Evolutionary conservation across 371 early-diverging fungal species (phyloP).

Genomic region (Actinomortierella wolfii): DNA sequence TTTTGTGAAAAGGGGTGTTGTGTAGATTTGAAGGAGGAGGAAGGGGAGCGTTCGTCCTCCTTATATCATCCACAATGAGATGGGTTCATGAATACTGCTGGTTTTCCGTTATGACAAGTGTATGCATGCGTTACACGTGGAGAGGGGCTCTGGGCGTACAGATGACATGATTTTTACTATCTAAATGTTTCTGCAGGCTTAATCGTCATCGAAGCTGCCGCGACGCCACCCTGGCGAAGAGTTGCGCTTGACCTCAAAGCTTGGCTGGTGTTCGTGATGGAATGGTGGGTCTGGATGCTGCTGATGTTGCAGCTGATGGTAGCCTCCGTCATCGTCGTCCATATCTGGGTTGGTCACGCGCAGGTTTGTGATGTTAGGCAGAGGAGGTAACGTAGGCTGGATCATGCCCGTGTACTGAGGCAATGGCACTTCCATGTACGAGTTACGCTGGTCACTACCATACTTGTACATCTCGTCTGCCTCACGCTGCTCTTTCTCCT

Average conservation of each 20-base stretch:
- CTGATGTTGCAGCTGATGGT: background rate
- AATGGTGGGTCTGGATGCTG: too few species aligned
- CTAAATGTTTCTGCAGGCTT: too few species aligned
- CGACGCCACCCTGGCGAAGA: constrained; percentile 42
- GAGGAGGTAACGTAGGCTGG: constrained; percentile 19
- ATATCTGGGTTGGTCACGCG: constrained; percentile 18
- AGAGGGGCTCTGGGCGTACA: background rate
- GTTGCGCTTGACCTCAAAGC: constrained; percentile 18
- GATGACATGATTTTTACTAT: background rate
- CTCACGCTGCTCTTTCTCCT: constrained; percentile 13
- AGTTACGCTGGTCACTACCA: constrained; percentile 13
- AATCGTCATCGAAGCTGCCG: constrained; percentile 44
- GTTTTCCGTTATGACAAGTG: too few species aligned
- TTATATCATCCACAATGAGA: too few species aligned
- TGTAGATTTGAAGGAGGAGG: too few species aligned
- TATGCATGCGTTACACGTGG: too few species aligned
- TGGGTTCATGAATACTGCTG: too few species aligned
- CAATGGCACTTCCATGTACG: constrained; percentile 26
- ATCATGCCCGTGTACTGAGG: constrained; percentile 31
- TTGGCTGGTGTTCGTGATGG: background rate
- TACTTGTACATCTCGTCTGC: constrained; percentile 25
- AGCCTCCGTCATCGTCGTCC: constrained; percentile 1
- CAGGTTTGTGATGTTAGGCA: constrained; percentile 36
- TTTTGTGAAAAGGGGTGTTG: too few species aligned
- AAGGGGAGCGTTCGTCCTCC: too few species aligned